Percentiles rank a stretch among this genome's conserved stretches.
phyloP scores from a whole-genome alignment of 352 stramenopile species.

The Phytophthora tentaculata region DNA sequence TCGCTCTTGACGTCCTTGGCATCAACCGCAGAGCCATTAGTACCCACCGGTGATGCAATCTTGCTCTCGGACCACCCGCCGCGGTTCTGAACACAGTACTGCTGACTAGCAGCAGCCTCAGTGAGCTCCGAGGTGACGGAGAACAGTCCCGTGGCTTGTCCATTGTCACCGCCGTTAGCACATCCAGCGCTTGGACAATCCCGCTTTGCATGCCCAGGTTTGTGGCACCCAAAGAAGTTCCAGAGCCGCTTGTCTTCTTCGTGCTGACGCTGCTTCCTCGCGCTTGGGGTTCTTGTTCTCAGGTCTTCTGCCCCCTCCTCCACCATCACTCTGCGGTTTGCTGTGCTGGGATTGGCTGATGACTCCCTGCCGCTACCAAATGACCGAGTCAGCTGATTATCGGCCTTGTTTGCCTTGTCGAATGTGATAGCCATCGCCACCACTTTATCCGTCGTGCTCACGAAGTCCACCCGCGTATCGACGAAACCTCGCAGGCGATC shows the following conservation, averaged over 20 bases:
- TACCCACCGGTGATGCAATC: background rate
- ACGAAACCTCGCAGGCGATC: constrained; percentile 12
- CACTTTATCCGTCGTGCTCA: constrained; percentile 12
- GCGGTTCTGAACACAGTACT: background rate
- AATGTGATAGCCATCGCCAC: constrained; percentile 25
- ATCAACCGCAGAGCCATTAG: background rate
- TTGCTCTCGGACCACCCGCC: background rate
- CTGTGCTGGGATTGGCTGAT: background rate
- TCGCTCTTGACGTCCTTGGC: background rate
- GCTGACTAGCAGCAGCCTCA: background rate
- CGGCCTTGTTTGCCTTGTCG: constrained; percentile 12
- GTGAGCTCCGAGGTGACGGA: background rate
- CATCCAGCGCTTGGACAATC: background rate
- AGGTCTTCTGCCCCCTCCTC: too few relatives aligned
- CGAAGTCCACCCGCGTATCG: constrained; percentile 6
- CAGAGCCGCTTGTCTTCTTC: constrained; percentile 1
- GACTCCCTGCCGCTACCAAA: constrained; percentile 6
- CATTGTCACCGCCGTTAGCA: background rate
- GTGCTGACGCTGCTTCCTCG: constrained; percentile 7
- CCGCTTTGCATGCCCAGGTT: constrained; percentile 1
- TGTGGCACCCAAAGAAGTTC: constrained; percentile 13
- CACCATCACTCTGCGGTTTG: background rate
- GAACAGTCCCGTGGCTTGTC: background rate
- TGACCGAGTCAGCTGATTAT: background rate
- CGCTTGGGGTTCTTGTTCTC: background rate